These are phyloP conservation scores for Trichoderma endophyticum DNA, from an alignment of 2,329 filamentous ascomycete genomes.

Conservation along the genomic window DNA sequence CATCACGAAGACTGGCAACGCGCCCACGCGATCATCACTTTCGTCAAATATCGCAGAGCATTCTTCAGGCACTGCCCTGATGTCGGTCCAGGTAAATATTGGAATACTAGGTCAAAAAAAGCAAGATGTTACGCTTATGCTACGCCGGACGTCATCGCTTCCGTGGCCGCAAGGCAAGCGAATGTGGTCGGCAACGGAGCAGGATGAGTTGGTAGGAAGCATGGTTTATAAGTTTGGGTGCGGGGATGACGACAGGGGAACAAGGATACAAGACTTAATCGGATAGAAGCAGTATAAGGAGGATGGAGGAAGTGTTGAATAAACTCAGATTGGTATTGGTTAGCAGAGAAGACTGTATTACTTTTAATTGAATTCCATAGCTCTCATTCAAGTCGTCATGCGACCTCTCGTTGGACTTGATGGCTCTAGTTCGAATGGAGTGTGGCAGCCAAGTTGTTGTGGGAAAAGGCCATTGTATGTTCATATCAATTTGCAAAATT, in stretches of 20 bases:
- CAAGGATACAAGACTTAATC: background rate
- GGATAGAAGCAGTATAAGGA: background rate
- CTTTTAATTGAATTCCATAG: too few species aligned
- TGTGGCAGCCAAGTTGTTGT: background rate
- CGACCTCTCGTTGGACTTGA: background rate
- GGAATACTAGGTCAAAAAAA: background rate
- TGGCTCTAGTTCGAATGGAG: background rate
- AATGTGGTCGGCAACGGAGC: background rate
- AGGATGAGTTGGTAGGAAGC: background rate
- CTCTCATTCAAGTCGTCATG: background rate
- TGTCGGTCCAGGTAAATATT: background rate
- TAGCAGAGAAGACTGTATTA: background rate
- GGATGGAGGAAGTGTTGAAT: background rate
- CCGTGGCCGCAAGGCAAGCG: background rate
- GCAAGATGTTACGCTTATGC: background rate
- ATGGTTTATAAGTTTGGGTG: background rate
- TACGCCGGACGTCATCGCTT: background rate
- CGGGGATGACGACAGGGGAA: background rate
- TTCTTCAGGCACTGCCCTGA: background rate
- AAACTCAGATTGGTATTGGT: background rate
- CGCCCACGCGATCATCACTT: background rate
- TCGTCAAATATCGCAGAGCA: background rate
- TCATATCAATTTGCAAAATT: background rate
- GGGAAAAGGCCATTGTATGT: background rate
- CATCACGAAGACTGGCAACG: background rate